These are phyloP conservation scores for Ambrosia hybrid DNA, from an alignment of 140 eudicot genomes.

Conservation along the genomic window DNA sequence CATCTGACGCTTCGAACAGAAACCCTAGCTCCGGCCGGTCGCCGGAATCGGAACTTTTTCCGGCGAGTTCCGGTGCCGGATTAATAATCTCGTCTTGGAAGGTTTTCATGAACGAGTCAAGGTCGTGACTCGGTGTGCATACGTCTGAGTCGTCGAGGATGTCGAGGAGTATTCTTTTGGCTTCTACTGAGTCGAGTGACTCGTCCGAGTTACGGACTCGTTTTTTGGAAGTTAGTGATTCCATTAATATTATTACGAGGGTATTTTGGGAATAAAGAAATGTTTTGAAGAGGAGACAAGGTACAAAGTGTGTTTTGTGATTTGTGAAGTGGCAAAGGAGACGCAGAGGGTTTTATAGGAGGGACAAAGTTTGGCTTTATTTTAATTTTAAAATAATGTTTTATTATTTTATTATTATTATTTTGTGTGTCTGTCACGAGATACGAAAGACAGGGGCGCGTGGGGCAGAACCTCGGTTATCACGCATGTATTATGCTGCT, in stretches of 20 bases:
- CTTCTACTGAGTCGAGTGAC: conserved; percentile 46
- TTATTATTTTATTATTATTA: not conserved
- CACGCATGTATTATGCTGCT: conserved; percentile 31
- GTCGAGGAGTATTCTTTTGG: conserved; percentile 52
- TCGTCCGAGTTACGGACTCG: conserved; percentile 53
- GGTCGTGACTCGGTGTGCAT: conserved; percentile 49
- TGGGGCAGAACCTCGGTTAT: conserved; percentile 26
- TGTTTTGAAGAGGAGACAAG: conserved; percentile 18
- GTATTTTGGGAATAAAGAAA: conserved; percentile 20
- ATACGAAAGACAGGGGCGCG: conserved; percentile 33
- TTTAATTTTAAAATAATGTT: not conserved
- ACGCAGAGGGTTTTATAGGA: conserved; percentile 35
- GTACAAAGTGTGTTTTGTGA: conserved; percentile 18
- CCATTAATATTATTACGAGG: conserved; percentile 33
- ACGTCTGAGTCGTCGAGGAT: conserved; percentile 53
- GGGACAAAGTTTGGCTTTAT: conserved; percentile 28
- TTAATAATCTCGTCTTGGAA: conserved; percentile 62
- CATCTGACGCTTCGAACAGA: conserved; percentile 76
- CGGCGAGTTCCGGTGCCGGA: conserved; percentile 24
- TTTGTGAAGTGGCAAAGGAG: conserved; percentile 31
- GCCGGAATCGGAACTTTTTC: conserved; percentile 42
- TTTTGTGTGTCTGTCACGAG: not conserved
- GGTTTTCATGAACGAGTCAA: conserved; percentile 74
- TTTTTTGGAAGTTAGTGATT: conserved; percentile 41
- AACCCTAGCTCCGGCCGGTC: conserved; percentile 63